phyloP scores from a whole-genome alignment of 1,284 basidiomycete species.

The Fomitopsis pinicola region DNA sequence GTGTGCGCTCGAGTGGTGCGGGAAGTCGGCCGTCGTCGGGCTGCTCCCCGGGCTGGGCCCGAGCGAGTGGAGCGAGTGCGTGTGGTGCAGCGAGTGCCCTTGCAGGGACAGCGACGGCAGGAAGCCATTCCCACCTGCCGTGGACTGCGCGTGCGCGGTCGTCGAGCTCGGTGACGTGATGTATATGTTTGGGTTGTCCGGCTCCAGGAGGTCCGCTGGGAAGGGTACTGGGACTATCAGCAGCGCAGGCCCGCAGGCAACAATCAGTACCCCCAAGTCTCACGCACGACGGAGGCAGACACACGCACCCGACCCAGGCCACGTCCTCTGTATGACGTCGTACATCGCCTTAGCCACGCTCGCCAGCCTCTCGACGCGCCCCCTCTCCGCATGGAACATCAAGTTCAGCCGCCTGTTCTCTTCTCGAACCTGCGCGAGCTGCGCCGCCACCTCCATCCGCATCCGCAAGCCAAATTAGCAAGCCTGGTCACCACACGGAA shows the following conservation, averaged over 20 bases:
- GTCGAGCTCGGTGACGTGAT: slow-evolving; percentile 59
- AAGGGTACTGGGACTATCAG: slow-evolving; percentile 55
- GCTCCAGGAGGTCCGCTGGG: slow-evolving; percentile 57
- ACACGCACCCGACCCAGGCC: slow-evolving; percentile 49
- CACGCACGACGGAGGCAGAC: background rate
- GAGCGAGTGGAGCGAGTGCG: slow-evolving; percentile 35
- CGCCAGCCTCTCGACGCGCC: slow-evolving; percentile 34
- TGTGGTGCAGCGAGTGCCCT: slow-evolving; percentile 15
- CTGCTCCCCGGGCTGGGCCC: slow-evolving; percentile 50
- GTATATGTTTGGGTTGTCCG: slow-evolving; percentile 60
- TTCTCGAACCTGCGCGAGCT: slow-evolving; percentile 59
- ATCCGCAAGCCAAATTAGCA: background rate
- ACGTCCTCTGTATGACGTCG: slow-evolving; percentile 50
- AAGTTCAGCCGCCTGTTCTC: slow-evolving; percentile 1
- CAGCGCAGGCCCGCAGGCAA: too few relatives aligned
- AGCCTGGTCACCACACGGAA: background rate
- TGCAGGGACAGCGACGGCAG: slow-evolving; percentile 24
- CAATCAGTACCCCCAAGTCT: background rate
- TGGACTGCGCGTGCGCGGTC: slow-evolving; percentile 27
- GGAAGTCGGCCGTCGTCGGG: slow-evolving; percentile 61
- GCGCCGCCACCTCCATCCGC: slow-evolving; percentile 56
- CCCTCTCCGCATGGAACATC: slow-evolving; percentile 39
- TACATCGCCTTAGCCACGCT: slow-evolving; percentile 44
- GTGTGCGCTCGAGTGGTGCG: slow-evolving; percentile 27
- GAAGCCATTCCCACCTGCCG: slow-evolving; percentile 10